Conservation (phyloP, 2,329 filamentous ascomycete genomes). For the Nemania sp. region DNA sequence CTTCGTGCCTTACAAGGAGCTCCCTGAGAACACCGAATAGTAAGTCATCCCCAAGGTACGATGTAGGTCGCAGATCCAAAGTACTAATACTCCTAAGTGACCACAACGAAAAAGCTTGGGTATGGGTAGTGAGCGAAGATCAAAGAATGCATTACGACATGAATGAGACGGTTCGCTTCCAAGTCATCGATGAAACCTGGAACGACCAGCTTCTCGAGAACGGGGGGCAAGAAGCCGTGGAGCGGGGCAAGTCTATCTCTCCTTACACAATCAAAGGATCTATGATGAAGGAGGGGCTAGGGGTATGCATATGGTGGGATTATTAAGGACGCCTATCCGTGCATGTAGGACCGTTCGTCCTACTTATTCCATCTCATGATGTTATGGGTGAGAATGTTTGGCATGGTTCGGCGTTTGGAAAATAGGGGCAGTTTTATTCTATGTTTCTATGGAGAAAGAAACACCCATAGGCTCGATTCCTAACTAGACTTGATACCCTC, state of each 20-base stretch:
- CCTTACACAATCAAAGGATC: constrained; percentile 71
- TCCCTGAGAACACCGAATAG: constrained; percentile 79
- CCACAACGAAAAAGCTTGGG: constrained; percentile 76
- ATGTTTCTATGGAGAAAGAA: constrained; percentile 6
- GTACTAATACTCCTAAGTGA: constrained; percentile 54
- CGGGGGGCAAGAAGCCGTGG: constrained; percentile 59
- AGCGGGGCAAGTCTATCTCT: constrained; percentile 60
- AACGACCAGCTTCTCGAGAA: constrained; percentile 80
- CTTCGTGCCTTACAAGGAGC: constrained; percentile 71
- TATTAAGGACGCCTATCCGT: constrained; percentile 18
- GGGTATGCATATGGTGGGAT: constrained; percentile 68
- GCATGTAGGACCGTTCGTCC: neutral
- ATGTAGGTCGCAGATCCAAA: constrained; percentile 23
- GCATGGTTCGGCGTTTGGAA: constrained; percentile 24
- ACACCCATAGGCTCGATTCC: constrained; percentile 13
- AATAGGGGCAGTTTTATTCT: no score
- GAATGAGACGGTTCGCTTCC: constrained; percentile 84
- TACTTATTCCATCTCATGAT: constrained; percentile 19
- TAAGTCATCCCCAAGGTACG: constrained; percentile 49
- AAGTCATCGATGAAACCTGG: constrained; percentile 88
- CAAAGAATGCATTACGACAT: constrained; percentile 84
- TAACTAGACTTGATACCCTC: constrained; percentile 51
- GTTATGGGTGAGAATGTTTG: neutral
- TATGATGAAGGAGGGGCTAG: constrained; percentile 66
- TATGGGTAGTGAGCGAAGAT: constrained; percentile 78